Conservation (phyloP, 805 yeast genomes). For the Yarrowia yakushimensis region DNA sequence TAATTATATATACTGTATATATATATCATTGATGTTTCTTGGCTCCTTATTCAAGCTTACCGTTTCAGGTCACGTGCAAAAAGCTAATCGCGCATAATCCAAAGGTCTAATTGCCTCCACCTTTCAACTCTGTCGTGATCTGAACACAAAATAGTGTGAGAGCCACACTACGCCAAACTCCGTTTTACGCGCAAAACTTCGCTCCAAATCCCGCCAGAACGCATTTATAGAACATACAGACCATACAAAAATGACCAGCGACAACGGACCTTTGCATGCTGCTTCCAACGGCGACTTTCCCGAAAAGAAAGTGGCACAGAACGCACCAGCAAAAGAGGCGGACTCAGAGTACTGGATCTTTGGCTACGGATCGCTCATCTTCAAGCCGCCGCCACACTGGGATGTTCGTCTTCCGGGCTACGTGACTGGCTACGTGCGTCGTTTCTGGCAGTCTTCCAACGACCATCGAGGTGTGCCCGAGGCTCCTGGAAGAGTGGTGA, state of each 20-base stretch:
- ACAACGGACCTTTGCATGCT: background rate
- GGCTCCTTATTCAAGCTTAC: no score
- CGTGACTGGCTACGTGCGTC: conserved; percentile 67
- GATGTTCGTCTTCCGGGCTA: conserved; percentile 65
- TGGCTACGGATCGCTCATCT: conserved; percentile 86
- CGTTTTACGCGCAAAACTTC: background rate
- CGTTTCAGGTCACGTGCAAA: background rate
- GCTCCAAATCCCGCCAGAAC: no score
- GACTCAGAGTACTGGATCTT: conserved; percentile 57
- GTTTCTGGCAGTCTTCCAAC: conserved; percentile 88
- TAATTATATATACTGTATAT: background rate
- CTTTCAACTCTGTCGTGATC: conserved; percentile 15
- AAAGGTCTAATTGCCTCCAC: conserved; percentile 4
- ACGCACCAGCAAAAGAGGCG: background rate
- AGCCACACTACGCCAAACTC: background rate
- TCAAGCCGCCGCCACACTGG: conserved; percentile 81
- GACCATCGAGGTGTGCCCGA: conserved; percentile 90
- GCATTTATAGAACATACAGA: background rate
- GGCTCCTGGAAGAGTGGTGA: conserved; percentile 85
- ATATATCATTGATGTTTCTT: no score
- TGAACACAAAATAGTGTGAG: conserved; percentile 4
- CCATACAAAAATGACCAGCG: background rate
- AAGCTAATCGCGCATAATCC: conserved; percentile 24
- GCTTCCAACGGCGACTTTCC: conserved; percentile 1
- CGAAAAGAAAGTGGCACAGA: background rate